Evolutionary conservation across 1,284 basidiomycete species (phyloP), one percentile per base, ranked within the genome.

Genomic region (Microbotryum violaceum): DNA sequence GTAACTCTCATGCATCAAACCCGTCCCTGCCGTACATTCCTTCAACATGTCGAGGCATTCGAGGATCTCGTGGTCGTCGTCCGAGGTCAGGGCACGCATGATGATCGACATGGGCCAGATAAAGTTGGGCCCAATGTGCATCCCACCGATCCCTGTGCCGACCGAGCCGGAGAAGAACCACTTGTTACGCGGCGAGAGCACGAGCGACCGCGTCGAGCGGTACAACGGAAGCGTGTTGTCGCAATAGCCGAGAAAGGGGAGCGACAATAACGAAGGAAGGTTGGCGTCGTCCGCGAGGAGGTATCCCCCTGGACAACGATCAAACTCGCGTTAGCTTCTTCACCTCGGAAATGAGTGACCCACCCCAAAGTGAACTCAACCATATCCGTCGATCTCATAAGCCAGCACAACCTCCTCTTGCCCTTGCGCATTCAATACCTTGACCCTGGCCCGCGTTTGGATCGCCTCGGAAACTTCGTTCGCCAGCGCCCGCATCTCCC

Each of bases 281-380:
- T 70, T 70, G 58, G 72, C 71, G 53, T 73, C 71, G 61, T 73
- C 72, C 61, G 70, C 70, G 21, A 69, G 68, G 54, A 64, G 63
- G n/a, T 21, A 25, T 10, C 57, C 60, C 4, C 63, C 63, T 64
- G 31, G 37, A 42, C 14, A 14, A 16, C 2, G 37, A 16, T 42
- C 37, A 16, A 42, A 42, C 37, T 42, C 37, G 16, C 37, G 16
- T 42, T 42, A 42, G 37, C 37, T 47, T 48, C 42, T 33, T 6
- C 16, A 53, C 33, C 16, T 12, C 12, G 18, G 4, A 31, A 21
- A 33, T 60, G 6, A 44, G 18, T 4, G 16, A 8, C 33, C 6
- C 9, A 9, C 16, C 12, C 49, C 1, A 31, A 8, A 31, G 29
- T 50, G 4, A 14, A 57, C 47, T 31, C 44, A 18, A 23, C 70